Percentiles rank a stretch among this genome's conserved stretches.
Conservation (phyloP, 2,329 filamentous ascomycete species). For the Colletotrichum sublineola region DNA sequence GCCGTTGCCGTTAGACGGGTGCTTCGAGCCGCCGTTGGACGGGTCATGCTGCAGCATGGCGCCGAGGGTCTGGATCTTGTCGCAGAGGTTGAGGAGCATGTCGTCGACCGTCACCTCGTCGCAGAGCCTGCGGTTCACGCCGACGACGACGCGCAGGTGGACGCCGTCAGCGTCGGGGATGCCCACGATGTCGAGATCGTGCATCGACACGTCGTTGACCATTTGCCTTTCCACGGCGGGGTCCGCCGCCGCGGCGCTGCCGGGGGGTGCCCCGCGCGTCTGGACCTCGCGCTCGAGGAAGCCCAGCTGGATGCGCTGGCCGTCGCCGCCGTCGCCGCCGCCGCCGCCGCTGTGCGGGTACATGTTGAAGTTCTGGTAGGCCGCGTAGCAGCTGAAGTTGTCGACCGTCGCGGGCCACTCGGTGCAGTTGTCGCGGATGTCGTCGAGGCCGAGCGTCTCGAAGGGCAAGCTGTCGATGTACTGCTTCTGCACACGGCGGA, state of each 20-base stretch:
- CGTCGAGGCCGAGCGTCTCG: slow-evolving; percentile 43
- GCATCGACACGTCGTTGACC: neutral
- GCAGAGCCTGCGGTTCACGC: slow-evolving; percentile 1
- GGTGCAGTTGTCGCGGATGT: slow-evolving; percentile 44
- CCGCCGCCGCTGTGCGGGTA: neutral
- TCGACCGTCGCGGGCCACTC: slow-evolving; percentile 37
- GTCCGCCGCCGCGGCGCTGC: neutral
- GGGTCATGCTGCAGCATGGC: neutral
- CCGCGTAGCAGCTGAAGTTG: slow-evolving; percentile 46
- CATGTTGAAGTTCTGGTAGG: slow-evolving; percentile 23
- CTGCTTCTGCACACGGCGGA: slow-evolving; percentile 43
- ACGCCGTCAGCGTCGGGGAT: neutral
- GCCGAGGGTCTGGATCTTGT: neutral
- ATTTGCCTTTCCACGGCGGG: neutral
- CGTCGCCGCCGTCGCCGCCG: neutral
- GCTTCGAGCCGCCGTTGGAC: neutral
- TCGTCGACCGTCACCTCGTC: neutral
- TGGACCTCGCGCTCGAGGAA: neutral
- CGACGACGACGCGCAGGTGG: neutral
- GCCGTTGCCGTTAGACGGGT: neutral
- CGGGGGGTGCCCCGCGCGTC: too few species aligned
- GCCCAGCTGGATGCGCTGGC: slow-evolving; percentile 1
- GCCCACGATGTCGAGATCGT: neutral
- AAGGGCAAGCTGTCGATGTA: slow-evolving; percentile 40
- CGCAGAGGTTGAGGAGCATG: neutral